These are phyloP conservation scores for Exsudoporus floridanus DNA, from an alignment of 1,284 basidiomycete species.

Conservation along the genomic window DNA sequence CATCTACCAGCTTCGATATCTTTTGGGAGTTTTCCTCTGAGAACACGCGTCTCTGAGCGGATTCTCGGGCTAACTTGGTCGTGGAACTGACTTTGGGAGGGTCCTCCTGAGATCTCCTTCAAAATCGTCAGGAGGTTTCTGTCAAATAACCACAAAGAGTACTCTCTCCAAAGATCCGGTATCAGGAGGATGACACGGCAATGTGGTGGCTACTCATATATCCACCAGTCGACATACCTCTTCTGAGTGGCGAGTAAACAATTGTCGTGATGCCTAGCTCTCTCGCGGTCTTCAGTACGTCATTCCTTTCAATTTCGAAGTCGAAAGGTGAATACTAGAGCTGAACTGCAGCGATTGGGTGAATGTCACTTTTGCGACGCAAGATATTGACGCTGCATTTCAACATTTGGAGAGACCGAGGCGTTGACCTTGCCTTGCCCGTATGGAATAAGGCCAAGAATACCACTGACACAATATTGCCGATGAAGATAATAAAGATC, in stretches of 20 bases:
- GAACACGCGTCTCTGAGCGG: background rate
- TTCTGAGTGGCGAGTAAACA: conserved; percentile 45
- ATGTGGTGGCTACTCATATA: conserved; percentile 25
- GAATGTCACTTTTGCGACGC: conserved; percentile 42
- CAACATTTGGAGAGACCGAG: conserved; percentile 49
- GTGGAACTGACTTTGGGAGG: conserved; percentile 22
- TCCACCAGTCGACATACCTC: conserved; percentile 44
- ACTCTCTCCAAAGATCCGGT: background rate
- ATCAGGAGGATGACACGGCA: background rate
- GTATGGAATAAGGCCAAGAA: background rate
- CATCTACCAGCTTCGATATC: conserved; percentile 42
- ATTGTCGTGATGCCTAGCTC: conserved; percentile 36
- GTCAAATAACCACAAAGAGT: background rate
- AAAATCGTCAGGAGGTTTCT: conserved; percentile 43
- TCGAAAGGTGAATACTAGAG: conserved; percentile 47
- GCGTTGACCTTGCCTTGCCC: conserved; percentile 43
- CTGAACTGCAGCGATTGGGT: conserved; percentile 46
- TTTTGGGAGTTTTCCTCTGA: conserved; percentile 42
- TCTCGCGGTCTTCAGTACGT: conserved; percentile 29
- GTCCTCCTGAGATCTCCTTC: conserved; percentile 37
- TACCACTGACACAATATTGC: background rate
- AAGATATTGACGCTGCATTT: conserved; percentile 46
- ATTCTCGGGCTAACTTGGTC: rapidly evolving
- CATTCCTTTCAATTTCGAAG: conserved; percentile 33
- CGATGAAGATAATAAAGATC: conserved; percentile 38